These are phyloP conservation scores for Eimeria zaria DNA, from an alignment of 169 alveolate species.

Conservation along the genomic window DNA sequence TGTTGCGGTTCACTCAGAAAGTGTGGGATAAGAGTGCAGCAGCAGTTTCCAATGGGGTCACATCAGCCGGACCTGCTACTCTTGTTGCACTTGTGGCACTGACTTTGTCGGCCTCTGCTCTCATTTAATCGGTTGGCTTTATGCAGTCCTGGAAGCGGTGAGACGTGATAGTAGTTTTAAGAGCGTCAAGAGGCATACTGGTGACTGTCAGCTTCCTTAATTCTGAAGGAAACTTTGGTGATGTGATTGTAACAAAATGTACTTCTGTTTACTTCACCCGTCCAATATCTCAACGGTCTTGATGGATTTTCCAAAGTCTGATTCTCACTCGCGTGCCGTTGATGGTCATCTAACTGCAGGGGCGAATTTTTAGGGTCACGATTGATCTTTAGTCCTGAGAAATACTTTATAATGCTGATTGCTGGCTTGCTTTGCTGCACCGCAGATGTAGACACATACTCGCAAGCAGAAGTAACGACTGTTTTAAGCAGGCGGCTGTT, in stretches of 20 bases:
- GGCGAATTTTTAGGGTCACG: background rate
- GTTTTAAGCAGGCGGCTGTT: background rate
- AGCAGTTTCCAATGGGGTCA: background rate
- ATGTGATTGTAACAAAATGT: background rate
- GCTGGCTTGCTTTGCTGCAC: background rate
- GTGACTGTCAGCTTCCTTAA: background rate
- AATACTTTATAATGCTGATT: background rate
- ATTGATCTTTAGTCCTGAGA: background rate
- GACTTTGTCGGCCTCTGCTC: background rate
- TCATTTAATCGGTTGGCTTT: background rate
- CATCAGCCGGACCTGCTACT: background rate
- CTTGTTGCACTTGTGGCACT: slow-evolving; percentile 16
- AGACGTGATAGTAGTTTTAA: background rate
- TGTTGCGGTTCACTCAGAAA: slow-evolving; percentile 16
- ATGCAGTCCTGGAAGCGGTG: background rate
- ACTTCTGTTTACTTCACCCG: background rate
- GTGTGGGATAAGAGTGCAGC: slow-evolving; percentile 12
- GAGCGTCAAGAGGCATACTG: background rate
- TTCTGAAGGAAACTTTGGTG: background rate
- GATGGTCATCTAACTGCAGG: background rate
- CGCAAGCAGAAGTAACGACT: background rate
- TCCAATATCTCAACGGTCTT: too few species aligned
- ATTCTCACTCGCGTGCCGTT: background rate
- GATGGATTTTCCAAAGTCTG: background rate
- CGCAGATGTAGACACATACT: background rate